These are phyloP conservation scores for Phaeosphaeriaceae sp. DNA, from an alignment of 2,329 filamentous ascomycete species.

Conservation along the genomic window DNA sequence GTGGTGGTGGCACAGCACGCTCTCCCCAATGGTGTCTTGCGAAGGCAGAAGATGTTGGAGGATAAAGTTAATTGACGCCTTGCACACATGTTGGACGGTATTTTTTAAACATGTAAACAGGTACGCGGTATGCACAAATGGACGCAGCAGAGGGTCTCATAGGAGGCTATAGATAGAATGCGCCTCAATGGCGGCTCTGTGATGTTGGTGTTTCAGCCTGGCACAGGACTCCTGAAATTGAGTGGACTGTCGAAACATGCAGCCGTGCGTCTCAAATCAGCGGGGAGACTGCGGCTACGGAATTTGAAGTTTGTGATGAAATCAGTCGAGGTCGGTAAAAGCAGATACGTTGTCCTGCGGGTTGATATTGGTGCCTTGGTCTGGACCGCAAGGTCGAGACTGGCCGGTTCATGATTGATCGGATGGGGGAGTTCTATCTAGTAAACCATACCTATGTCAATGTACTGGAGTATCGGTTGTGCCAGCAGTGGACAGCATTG, in stretches of 20 bases:
- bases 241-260: conserved; percentile 15
- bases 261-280: conserved; percentile 17
- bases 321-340: neutral
- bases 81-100: too few relatives aligned
- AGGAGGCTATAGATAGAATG: conserved; percentile 3
- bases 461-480: too few relatives aligned
- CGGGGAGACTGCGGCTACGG: conserved; percentile 7
- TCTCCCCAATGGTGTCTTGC: too few relatives aligned
- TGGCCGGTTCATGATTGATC: conserved; percentile 17
- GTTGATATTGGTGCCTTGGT: conserved; percentile 15
- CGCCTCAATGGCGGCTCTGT: conserved; percentile 21
- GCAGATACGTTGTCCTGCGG: conserved; percentile 19
- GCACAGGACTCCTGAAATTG: conserved; percentile 6
- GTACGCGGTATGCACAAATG: neutral
- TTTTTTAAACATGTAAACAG: too few relatives aligned
- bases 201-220: conserved; percentile 30
- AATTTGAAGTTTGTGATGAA: neutral
- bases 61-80: too few relatives aligned
- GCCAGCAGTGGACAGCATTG: too few relatives aligned
- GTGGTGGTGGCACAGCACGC: too few relatives aligned
- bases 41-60: too few relatives aligned
- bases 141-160: neutral
- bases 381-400: conserved; percentile 15
- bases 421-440: too few relatives aligned
- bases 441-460: too few relatives aligned